Conservation (phyloP, 2,329 filamentous ascomycete species). For the Apiospora marii region DNA sequence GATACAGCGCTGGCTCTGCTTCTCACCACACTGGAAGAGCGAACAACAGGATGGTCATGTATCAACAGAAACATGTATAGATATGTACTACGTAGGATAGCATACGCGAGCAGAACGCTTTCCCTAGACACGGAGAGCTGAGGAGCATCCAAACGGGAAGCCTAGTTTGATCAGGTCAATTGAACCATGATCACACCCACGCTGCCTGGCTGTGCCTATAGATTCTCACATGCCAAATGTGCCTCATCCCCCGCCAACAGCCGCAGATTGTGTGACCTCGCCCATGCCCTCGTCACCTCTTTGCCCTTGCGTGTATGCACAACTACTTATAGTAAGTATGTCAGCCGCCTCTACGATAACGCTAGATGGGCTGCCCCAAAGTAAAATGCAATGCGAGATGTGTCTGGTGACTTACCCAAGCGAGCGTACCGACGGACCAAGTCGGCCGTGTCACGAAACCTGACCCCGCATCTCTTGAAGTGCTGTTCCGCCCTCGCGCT, state of each 20-base stretch:
- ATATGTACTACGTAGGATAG: too few species aligned
- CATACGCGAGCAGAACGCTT: too few species aligned
- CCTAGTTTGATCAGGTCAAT: neutral
- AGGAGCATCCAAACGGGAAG: neutral
- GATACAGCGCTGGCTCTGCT: neutral
- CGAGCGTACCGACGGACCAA: constrained; percentile 27
- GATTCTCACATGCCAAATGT: constrained; percentile 25
- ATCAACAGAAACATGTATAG: too few species aligned
- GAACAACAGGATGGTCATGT: neutral
- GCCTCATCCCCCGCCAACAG: constrained; percentile 24
- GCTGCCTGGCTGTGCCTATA: neutral
- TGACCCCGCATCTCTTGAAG: constrained; percentile 23
- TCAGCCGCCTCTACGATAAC: neutral
- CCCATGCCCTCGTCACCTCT: constrained; percentile 23
- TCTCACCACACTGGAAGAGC: neutral
- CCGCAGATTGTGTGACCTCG: constrained; percentile 11
- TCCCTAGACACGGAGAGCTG: too few species aligned
- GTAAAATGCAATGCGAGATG: neutral
- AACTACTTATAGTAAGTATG: neutral
- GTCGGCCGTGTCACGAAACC: constrained; percentile 22
- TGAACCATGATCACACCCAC: neutral
- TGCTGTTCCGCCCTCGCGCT: constrained; percentile 13
- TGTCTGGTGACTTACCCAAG: constrained; percentile 18
- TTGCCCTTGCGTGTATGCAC: neutral
- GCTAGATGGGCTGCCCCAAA: too few species aligned